Evolutionary conservation across 2,329 filamentous ascomycete species (phyloP).

Genomic region (Penicillium sp.): DNA sequence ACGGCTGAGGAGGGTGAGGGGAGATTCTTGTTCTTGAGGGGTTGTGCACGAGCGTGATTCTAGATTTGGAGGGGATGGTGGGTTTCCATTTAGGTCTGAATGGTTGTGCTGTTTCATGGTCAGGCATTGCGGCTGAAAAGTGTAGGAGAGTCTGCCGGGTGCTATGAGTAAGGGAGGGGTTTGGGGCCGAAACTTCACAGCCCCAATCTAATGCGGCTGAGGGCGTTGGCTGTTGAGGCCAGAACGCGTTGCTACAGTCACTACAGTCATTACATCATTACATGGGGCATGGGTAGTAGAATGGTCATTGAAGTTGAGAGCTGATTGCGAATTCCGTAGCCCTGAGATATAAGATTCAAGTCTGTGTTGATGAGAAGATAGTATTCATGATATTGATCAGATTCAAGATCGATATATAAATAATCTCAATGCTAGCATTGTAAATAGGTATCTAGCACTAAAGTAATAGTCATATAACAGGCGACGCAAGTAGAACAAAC

Average conservation of each 20-base stretch:
- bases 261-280: neutral
- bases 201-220: neutral
- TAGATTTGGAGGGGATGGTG: neutral
- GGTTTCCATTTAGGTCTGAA: neutral
- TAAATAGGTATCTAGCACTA: constrained; percentile 9
- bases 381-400: neutral
- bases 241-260: neutral
- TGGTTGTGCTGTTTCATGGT: neutral
- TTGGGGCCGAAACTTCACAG: constrained; percentile 3
- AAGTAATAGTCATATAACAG: constrained; percentile 3
- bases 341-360: neutral
- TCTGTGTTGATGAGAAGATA: neutral
- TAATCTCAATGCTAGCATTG: constrained; percentile 1
- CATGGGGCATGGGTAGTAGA: too few species aligned
- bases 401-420: neutral
- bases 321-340: neutral
- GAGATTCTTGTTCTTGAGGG: neutral
- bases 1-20: too few species aligned
- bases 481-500: constrained; percentile 5
- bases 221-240: neutral
- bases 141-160: constrained; percentile 1
- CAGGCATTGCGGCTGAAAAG: neutral
- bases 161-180: neutral
- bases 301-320: too few species aligned
- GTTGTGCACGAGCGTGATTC: neutral